A percentile compares a stretch with the other conserved stretches of the same genome.
These are phyloP conservation scores for Linaria vulgaris DNA, from an alignment of 257 asterid species.

Conservation along the genomic window DNA sequence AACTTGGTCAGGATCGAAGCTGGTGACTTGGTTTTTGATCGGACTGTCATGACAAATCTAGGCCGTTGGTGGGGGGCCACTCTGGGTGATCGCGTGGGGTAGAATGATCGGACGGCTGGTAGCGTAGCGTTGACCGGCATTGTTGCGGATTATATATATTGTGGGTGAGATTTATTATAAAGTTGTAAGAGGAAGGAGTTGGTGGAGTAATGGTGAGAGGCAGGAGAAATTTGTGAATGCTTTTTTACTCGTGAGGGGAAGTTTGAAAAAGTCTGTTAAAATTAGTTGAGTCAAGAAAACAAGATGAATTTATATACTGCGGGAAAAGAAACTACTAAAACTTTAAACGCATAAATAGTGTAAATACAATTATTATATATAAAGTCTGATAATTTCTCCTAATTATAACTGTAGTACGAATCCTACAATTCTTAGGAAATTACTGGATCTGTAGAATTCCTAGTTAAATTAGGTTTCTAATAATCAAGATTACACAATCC, in stretches of 20 bases:
- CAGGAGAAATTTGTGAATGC: slow-evolving; percentile 22
- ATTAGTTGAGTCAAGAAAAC: too few relatives aligned
- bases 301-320: too few relatives aligned
- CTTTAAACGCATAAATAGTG: too few relatives aligned
- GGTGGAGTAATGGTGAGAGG: slow-evolving; percentile 17
- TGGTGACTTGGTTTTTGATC: slow-evolving; percentile 34
- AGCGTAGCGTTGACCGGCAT: slow-evolving; percentile 50
- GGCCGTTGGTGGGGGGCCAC: slow-evolving; percentile 31
- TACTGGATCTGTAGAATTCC: too few relatives aligned
- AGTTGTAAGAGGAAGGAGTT: slow-evolving; percentile 9
- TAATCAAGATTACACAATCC: too few relatives aligned
- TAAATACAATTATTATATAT: too few relatives aligned
- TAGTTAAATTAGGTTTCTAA: too few relatives aligned
- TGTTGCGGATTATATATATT: slow-evolving; percentile 21
- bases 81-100: slow-evolving; percentile 28
- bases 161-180: slow-evolving; percentile 29
- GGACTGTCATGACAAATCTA: slow-evolving; percentile 42
- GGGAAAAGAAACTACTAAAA: too few relatives aligned
- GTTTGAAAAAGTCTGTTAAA: background rate
- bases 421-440: too few relatives aligned
- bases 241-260: slow-evolving; percentile 1
- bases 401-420: too few relatives aligned
- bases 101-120: slow-evolving; percentile 45
- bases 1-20: slow-evolving; percentile 55
- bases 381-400: too few relatives aligned